Evolutionary conservation across 2,329 filamentous ascomycete genomes (phyloP).

Genomic region (Plenodomus biglobosus): DNA sequence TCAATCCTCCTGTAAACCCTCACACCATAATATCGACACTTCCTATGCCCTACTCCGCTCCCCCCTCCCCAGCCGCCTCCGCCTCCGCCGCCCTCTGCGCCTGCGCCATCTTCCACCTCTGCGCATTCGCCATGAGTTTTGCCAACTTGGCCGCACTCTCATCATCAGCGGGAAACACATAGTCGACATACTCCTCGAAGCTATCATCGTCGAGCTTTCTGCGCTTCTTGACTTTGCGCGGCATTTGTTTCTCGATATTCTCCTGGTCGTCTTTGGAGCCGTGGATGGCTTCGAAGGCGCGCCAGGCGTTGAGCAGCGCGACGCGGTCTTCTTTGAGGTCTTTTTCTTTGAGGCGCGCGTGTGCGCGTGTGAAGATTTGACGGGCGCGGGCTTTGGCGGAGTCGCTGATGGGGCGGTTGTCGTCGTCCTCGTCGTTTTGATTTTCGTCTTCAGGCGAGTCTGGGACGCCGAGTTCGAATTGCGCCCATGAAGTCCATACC

Average conservation of each 20-base stretch:
- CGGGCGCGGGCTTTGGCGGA: conserved; percentile 81
- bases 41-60: neutral
- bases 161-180: conserved; percentile 95
- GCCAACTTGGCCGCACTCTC: conserved; percentile 80
- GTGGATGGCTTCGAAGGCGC: conserved; percentile 85
- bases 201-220: conserved; percentile 88
- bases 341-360: conserved; percentile 83
- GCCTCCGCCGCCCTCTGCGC: conserved; percentile 18
- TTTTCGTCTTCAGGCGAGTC: conserved; percentile 67
- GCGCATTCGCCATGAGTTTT: conserved; percentile 80
- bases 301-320: conserved; percentile 86
- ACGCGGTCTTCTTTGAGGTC: conserved; percentile 94
- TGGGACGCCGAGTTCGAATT: conserved; percentile 94
- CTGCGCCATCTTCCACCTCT: conserved; percentile 76
- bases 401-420: conserved; percentile 66
- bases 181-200: conserved; percentile 97
- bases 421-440: conserved; percentile 9
- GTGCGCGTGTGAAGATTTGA: conserved; percentile 79
- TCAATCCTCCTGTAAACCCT: too few relatives aligned
- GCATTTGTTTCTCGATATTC: conserved; percentile 90
- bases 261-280: conserved; percentile 74
- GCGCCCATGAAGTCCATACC: conserved; percentile 98
- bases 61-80: neutral
- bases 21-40: neutral
- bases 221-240: conserved; percentile 86